Conservation (phyloP, 768 basidiomycete genomes). For the Leccinellum albellum region DNA sequence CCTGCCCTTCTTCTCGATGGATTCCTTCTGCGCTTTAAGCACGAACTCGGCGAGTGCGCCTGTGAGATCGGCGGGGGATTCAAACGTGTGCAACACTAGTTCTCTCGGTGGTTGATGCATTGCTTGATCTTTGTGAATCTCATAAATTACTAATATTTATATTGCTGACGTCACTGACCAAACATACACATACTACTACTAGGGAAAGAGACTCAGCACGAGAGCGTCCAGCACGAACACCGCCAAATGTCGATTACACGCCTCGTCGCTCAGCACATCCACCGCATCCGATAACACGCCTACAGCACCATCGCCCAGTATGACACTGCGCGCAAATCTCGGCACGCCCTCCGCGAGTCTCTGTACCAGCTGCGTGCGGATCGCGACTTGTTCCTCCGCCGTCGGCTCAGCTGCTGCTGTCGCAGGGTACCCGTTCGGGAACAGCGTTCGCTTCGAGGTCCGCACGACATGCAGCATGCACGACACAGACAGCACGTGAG, state of each 20-base stretch:
- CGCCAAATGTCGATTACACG: conserved; percentile 78
- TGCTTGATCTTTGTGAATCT: conserved; percentile 2
- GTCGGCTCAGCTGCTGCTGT: conserved; percentile 71
- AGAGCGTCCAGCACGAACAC: conserved; percentile 72
- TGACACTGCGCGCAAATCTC: conserved; percentile 35
- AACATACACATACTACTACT: conserved; percentile 40
- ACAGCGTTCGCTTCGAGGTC: conserved; percentile 65
- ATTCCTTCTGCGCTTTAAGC: conserved; percentile 81
- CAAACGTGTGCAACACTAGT: conserved; percentile 73
- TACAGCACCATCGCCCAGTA: conserved; percentile 34
- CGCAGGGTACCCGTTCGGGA: conserved; percentile 87
- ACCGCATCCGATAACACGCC: conserved; percentile 27
- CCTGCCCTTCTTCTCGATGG: conserved; percentile 81
- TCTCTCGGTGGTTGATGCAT: conserved; percentile 57
- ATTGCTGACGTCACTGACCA: conserved; percentile 16
- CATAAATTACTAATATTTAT: not conserved
- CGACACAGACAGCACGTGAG: conserved; percentile 47
- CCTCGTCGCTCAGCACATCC: conserved; percentile 39
- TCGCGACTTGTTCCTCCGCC: conserved; percentile 63
- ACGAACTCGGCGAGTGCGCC: conserved; percentile 76
- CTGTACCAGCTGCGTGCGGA: conserved; percentile 42
- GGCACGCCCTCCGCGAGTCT: conserved; percentile 43
- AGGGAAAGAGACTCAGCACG: conserved; percentile 73
- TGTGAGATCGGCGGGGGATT: conserved; percentile 50
- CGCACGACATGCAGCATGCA: conserved; percentile 53